Base-by-base conservation (phyloP, 148 eudicot genomes). In the Arctostaphylos glauca region DNA sequence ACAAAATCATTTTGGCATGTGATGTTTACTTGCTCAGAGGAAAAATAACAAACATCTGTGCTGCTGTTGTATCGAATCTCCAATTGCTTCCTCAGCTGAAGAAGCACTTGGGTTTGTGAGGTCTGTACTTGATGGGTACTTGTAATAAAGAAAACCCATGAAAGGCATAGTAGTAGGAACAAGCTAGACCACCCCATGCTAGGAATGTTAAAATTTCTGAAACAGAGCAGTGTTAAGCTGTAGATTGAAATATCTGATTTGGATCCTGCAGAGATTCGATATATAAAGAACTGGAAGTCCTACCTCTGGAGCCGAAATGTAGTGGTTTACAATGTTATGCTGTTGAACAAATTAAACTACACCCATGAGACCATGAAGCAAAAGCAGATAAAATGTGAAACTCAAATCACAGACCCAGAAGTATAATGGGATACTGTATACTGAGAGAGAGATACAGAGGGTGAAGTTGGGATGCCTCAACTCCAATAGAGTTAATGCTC, bases 81-180 rank as follows among this genome's bases (percentile, higher is more conserved):
- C 64, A 93, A 52, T 38, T 92, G 90, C 85, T 93, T 92, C 76
- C 88, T 89, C 46, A 93, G 74, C 60, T 93, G 97, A 73, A 90
- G 87, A 60, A 93, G 88, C 10, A 87, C 94, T 86, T 89, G 88
- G 66, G 85, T 74, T 86, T 92, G 97, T 72, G 94, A 92, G 71
- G 92, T 77, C 81, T 88, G 94, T 31, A 92, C 80, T 64, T 90
- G 91, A 76, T 79, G 84, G 25, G 62, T 76, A 64, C 89, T 80
- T 84, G 78, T 8, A 78, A 81, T 74, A 82, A 77, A 87, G 62
- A 85, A 88, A 70, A 84, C 72, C 89, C 86, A 89, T 58, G 84
- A 75, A 8, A 90, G 75, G 56, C 78, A 81, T 59, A 90, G 3
- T 14, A 88, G 44, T 38, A 91, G 74, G 64, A 82, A 81, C 81